These are phyloP conservation scores for Cladosporium sp. DNA, from an alignment of 2,329 filamentous ascomycete genomes.

Conservation along the genomic window DNA sequence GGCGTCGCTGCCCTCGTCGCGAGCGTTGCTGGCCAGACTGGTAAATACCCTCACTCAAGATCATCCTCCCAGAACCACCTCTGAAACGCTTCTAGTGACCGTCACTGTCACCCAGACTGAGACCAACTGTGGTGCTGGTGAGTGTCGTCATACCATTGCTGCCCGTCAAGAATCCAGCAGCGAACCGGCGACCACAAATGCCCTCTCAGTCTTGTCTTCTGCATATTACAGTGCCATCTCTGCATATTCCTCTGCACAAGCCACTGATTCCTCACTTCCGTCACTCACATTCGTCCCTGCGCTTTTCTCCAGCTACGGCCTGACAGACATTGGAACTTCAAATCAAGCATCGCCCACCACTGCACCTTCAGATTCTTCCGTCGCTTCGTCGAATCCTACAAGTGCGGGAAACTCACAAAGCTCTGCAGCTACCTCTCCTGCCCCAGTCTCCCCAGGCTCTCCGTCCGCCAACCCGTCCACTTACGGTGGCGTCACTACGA, in stretches of 20 bases:
- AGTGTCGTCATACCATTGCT: slow-evolving; percentile 11
- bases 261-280: slow-evolving; percentile 15
- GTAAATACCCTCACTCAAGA: not conserved
- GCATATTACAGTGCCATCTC: slow-evolving; percentile 14
- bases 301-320: slow-evolving; percentile 17
- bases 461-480: slow-evolving; percentile 10
- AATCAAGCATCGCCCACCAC: slow-evolving; percentile 4
- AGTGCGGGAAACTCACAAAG: slow-evolving; percentile 9
- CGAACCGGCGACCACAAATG: slow-evolving; percentile 10
- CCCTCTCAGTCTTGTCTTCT: slow-evolving; percentile 10
- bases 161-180: slow-evolving; percentile 7
- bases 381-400: not conserved
- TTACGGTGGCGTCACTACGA: slow-evolving; percentile 13
- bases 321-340: slow-evolving; percentile 10
- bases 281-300: slow-evolving; percentile 15
- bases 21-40: slow-evolving; percentile 10
- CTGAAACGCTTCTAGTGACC: slow-evolving; percentile 9
- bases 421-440: slow-evolving; percentile 6
- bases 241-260: slow-evolving; percentile 16
- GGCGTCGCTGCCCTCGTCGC: slow-evolving; percentile 10
- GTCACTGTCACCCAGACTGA: slow-evolving; percentile 11
- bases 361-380: slow-evolving; percentile 1
- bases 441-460: slow-evolving; percentile 5
- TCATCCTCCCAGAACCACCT: not conserved
- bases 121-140: slow-evolving; percentile 13